Conservation (phyloP, 495 filamentous ascomycete species). For the Cryomyces minteri region DNA sequence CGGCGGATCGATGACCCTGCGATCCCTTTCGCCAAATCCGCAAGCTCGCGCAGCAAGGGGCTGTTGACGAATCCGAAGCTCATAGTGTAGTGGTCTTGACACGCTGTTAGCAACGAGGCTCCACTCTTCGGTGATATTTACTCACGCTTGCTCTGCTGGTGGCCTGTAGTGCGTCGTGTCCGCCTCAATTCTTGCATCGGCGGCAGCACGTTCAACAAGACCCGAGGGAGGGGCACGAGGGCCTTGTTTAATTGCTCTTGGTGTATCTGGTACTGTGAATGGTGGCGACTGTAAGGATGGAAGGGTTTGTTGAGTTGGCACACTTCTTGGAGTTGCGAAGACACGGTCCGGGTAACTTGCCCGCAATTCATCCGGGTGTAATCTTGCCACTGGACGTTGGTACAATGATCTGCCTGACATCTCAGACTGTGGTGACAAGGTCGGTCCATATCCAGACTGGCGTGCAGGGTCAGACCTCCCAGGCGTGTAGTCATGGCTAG, state of each 20-base stretch:
- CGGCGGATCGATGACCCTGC: slow-evolving; percentile 84
- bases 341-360: no score
- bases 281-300: background rate
- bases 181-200: background rate
- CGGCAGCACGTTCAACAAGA: background rate
- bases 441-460: no score
- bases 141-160: background rate
- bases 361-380: no score
- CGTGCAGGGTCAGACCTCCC: slow-evolving; percentile 14
- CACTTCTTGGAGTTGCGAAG: no score
- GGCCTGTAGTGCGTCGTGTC: background rate
- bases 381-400: no score
- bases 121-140: background rate
- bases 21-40: slow-evolving; percentile 85
- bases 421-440: no score
- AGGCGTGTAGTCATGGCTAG: slow-evolving; percentile 12
- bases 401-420: no score
- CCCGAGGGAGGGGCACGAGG: slow-evolving; percentile 7
- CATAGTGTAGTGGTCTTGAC: slow-evolving; percentile 16
- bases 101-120: background rate
- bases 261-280: background rate
- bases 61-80: slow-evolving; percentile 69
- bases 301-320: no score
- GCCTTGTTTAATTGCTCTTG: slow-evolving; percentile 7
- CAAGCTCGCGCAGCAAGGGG: slow-evolving; percentile 80